A percentile compares a stretch with the other conserved stretches of the same genome.
Evolutionary conservation across 2,329 filamentous ascomycete species (phyloP).

Genomic region (Cordyceps cicadae): DNA sequence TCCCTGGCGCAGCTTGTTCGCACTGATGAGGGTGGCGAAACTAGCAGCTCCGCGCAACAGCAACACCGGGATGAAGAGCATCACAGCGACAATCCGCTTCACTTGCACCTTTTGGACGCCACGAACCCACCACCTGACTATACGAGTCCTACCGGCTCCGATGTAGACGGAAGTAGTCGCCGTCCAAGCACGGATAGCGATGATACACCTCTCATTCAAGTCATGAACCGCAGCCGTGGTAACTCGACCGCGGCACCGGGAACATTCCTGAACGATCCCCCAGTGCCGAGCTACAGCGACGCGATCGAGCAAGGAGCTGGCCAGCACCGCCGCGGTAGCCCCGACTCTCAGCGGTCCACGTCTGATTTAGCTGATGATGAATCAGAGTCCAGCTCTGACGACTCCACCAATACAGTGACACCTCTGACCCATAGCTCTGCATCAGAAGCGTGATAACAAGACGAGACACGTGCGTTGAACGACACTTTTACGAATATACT

Average conservation of each 20-base stretch:
- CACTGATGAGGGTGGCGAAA: conserved; percentile 63
- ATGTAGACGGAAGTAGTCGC: conserved; percentile 34
- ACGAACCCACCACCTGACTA: conserved; percentile 64
- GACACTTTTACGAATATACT: conserved; percentile 10
- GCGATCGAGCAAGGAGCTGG: conserved; percentile 49
- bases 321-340: conserved; percentile 5
- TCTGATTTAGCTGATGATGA: background rate
- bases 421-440: background rate
- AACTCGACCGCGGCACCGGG: conserved; percentile 33
- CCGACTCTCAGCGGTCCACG: background rate
- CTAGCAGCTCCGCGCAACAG: conserved; percentile 40
- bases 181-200: conserved; percentile 52
- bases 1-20: conserved; percentile 79
- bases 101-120: conserved; percentile 42
- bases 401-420: conserved; percentile 9
- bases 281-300: conserved; percentile 77
- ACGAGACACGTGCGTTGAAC: background rate
- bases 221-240: conserved; percentile 43
- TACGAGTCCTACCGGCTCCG: conserved; percentile 55
- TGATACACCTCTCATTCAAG: conserved; percentile 44
- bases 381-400: conserved; percentile 1
- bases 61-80: conserved; percentile 15
- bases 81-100: conserved; percentile 29
- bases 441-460: background rate
- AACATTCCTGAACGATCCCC: conserved; percentile 37